Base-by-base conservation (phyloP, 2,329 filamentous ascomycete genomes). In the Seiridium unicorne region DNA sequence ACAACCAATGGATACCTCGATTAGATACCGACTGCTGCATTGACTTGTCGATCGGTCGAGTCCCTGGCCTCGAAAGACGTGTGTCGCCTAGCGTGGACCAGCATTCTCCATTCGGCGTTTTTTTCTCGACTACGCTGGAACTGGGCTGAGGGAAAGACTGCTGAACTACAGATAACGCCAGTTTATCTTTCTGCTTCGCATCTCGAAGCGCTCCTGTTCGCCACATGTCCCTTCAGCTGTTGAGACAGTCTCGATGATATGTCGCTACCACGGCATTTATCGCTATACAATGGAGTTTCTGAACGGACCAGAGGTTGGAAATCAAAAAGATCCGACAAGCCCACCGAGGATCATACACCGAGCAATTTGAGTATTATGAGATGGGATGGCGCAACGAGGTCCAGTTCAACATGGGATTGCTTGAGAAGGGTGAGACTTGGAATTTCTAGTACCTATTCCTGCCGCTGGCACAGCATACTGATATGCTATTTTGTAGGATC, bases 401-500 rank as follows among this genome's bases (percentile, higher is more conserved):
- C 76, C 1, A 77, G 71, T 57, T 66, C 69, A 11, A 66, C 73
- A 13, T 85, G 82, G 82, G 77, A 84, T 58, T 74, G 72, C 40
- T 65, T 84, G 46, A 75, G 75, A 66, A 77, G 76, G 69, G 82
- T 84, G 69, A 69, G 79, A 72, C 5, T 18, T 18, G n/a, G 26
- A 46, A 35, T 1, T 18, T 40, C 31, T 4, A 34, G 5, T 13
- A 26, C 35, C 11, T 42, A 31, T 7, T n/a, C 36, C 42, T 51
- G 35, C 4, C 8, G 8, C n/a, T 8, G 8, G 26, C 26, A 31
- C 34, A n/a, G 10, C 11, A 51, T 49, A 11, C n/a, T 48, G 42
- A 48, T 18, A 51, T n/a, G 51, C n/a, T 63, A 32, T 8, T 38
- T 44, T 9, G 44, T 42, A 93, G 90, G 90, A 93, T 65, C 78